phyloP scores from a whole-genome alignment of 805 yeast genomes.

The Lipomyces orientalis region DNA sequence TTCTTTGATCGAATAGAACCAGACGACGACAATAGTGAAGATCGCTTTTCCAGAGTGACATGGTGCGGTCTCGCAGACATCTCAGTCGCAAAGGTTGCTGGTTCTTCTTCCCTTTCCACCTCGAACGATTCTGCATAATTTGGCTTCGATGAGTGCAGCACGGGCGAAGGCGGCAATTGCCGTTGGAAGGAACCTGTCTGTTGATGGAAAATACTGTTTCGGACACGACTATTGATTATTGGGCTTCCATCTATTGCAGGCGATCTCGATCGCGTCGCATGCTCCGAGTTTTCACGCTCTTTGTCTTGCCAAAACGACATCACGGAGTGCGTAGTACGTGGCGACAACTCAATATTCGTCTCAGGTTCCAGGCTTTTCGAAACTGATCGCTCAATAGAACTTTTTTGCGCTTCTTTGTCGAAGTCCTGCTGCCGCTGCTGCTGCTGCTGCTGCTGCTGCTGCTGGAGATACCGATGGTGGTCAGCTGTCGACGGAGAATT shows the following conservation, averaged over 20 bases:
- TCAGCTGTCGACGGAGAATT: constrained; percentile 36
- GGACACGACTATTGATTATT: constrained; percentile 13
- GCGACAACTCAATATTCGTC: constrained; percentile 6
- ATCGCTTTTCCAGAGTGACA: constrained; percentile 23
- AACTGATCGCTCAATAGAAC: not conserved
- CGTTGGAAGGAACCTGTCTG: not conserved
- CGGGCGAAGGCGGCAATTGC: constrained; percentile 19
- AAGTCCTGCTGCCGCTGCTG: not conserved
- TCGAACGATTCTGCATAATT: not conserved
- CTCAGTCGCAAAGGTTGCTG: not conserved
- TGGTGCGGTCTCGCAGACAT: constrained; percentile 1
- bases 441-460: constrained; percentile 11
- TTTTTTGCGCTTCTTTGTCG: not conserved
- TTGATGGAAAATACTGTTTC: constrained; percentile 28
- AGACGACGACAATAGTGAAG: constrained; percentile 26
- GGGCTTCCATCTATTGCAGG: constrained; percentile 19
- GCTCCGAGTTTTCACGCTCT: constrained; percentile 16
- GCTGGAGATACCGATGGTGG: constrained; percentile 18
- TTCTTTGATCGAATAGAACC: constrained; percentile 31
- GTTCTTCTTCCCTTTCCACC: not conserved
- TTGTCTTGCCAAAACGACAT: constrained; percentile 35
- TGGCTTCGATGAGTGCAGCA: not conserved
- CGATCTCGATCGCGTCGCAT: constrained; percentile 4
- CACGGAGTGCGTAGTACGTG: constrained; percentile 18
- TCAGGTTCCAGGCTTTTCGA: not conserved